These are phyloP conservation scores for Lactifluus hygrophoroides DNA, from an alignment of 768 basidiomycete genomes.

Conservation along the genomic window DNA sequence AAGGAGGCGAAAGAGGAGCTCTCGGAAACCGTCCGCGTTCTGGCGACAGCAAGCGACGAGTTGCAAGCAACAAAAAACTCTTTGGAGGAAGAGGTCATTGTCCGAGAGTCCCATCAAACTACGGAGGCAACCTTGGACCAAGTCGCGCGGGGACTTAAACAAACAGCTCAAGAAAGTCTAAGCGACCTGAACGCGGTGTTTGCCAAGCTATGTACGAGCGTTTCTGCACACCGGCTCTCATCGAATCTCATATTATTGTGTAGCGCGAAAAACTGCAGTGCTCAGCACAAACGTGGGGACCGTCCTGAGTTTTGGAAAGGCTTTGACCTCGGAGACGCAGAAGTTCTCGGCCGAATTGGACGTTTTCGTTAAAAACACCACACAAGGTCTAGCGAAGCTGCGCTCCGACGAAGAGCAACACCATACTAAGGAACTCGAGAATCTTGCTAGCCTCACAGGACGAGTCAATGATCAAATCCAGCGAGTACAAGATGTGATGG, in stretches of 20 bases:
- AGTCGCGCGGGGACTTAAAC: conserved; percentile 65
- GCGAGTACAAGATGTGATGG: conserved; percentile 43
- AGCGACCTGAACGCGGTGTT: conserved; percentile 65
- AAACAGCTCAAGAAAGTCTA: conserved; percentile 56
- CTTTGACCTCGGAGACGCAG: conserved; percentile 46
- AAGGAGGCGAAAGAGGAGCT: conserved; percentile 51
- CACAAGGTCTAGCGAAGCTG: conserved; percentile 45
- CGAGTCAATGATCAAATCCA: conserved; percentile 52
- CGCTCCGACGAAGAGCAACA: conserved; percentile 49
- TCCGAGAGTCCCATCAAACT: conserved; percentile 68
- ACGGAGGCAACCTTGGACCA: conserved; percentile 63
- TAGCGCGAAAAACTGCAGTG: conserved; percentile 66
- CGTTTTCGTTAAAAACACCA: conserved; percentile 50
- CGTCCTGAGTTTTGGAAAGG: conserved; percentile 53
- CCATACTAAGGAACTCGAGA: conserved; percentile 47
- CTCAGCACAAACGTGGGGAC: conserved; percentile 57
- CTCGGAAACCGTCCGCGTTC: conserved; percentile 39
- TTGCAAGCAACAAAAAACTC: conserved; percentile 48
- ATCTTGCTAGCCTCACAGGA: conserved; percentile 40
- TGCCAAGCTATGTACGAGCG: conserved; percentile 66
- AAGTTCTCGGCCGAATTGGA: conserved; percentile 50
- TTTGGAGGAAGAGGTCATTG: conserved; percentile 70
- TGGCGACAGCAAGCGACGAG: conserved; percentile 49
- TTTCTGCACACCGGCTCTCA: not conserved
- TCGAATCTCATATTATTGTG: conserved; percentile 11